phyloP scores from a whole-genome alignment of 345 rosid genomes.

The rapeseed (Brassica napus) region Da-Ae NC_063434.1:2731001-2731500 shows the following conservation, averaged over 20 bases:
- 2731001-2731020: constrained; percentile 65
- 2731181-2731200: background rate
- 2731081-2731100: constrained; percentile 64
- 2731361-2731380: too few relatives aligned
- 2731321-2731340: background rate
- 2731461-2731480: constrained; percentile 46
- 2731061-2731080: constrained; percentile 59
- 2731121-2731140: background rate
- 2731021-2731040: constrained; percentile 81
- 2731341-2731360: background rate
- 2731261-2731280: constrained; percentile 49
- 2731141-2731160: background rate
- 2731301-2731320: background rate
- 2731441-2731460: background rate
- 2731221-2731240: constrained; percentile 55
- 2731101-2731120: constrained; percentile 46
- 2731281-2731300: constrained; percentile 49
- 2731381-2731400: background rate
- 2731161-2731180: background rate
- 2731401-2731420: background rate
- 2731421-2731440: background rate
- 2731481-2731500: constrained; percentile 46
- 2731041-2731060: constrained; percentile 83
- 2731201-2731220: constrained; percentile 61
- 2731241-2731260: constrained; percentile 59